These are phyloP conservation scores for Cercospora sp. DNA, from an alignment of 2,329 filamentous ascomycete species.

Conservation along the genomic window DNA sequence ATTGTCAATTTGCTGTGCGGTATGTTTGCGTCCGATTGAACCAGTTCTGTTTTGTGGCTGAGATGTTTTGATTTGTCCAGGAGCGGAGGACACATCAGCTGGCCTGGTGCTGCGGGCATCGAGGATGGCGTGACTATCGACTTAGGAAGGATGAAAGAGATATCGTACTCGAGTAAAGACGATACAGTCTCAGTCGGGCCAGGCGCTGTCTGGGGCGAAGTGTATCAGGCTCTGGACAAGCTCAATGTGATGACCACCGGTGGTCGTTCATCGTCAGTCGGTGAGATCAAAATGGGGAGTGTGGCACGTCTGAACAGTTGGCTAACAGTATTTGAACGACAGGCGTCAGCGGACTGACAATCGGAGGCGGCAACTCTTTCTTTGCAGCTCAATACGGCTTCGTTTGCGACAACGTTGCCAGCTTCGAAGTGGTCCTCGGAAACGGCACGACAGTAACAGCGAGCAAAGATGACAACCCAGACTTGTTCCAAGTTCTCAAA, in stretches of 20 bases:
- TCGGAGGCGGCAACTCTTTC: slow-evolving; percentile 37
- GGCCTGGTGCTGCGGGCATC: slow-evolving; percentile 29
- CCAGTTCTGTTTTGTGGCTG: neutral
- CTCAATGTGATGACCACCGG: slow-evolving; percentile 25
- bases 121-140: slow-evolving; percentile 32
- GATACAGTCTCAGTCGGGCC: slow-evolving; percentile 41
- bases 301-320: neutral
- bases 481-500: slow-evolving; percentile 30
- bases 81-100: slow-evolving; percentile 32
- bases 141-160: slow-evolving; percentile 24
- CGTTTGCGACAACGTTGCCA: slow-evolving; percentile 34
- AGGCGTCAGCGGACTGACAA: slow-evolving; percentile 32
- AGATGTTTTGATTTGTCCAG: neutral
- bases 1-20: slow-evolving; percentile 28
- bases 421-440: slow-evolving; percentile 33
- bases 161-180: slow-evolving; percentile 18
- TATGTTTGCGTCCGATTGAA: neutral
- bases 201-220: slow-evolving; percentile 23
- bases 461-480: slow-evolving; percentile 22
- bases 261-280: slow-evolving; percentile 29
- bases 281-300: neutral
- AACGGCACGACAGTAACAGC: slow-evolving; percentile 30
- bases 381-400: slow-evolving; percentile 30
- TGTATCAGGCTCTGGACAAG: slow-evolving; percentile 22
- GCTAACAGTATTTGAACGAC: neutral